Evolutionary conservation across 768 basidiomycete species (phyloP).

Genomic region (Dacryopinax primogenitus): DNA sequence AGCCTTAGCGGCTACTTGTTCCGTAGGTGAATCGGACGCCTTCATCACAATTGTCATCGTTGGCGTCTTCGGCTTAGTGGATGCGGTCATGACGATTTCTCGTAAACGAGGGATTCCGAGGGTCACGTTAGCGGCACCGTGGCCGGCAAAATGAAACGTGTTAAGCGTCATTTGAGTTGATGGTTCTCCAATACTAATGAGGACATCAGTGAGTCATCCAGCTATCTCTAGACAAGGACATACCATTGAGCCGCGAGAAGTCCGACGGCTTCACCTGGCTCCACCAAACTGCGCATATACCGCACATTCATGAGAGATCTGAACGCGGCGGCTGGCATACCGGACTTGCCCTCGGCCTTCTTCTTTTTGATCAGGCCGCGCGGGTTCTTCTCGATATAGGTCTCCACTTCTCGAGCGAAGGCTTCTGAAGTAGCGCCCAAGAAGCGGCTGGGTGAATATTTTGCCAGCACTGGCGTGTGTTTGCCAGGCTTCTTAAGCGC

Average conservation of each 20-base stretch:
- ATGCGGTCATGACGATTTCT: constrained; percentile 99
- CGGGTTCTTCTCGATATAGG: constrained; percentile 69
- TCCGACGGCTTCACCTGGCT: constrained; percentile 98
- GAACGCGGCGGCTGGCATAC: constrained; percentile 41
- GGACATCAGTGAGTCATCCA: constrained; percentile 9
- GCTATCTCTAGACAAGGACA: constrained; percentile 21
- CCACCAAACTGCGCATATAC: constrained; percentile 85
- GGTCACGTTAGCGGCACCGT: constrained; percentile 98
- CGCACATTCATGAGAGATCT: constrained; percentile 75
- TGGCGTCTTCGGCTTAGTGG: constrained; percentile 88
- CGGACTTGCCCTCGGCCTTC: constrained; percentile 21
- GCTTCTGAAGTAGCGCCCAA: constrained; percentile 86
- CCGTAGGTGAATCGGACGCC: constrained; percentile 33
- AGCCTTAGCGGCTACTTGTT: constrained; percentile 39
- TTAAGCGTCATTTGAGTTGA: constrained; percentile 99
- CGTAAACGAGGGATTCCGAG: constrained; percentile 96
- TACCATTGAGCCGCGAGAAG: constrained; percentile 94
- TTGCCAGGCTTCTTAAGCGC: constrained; percentile 62
- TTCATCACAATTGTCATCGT: constrained; percentile 82
- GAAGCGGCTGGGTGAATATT: constrained; percentile 64
- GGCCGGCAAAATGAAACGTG: constrained; percentile 98
- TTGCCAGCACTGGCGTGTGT: constrained; percentile 57
- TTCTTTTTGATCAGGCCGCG: constrained; percentile 32
- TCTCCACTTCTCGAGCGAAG: constrained; percentile 67
- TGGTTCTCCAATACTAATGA: constrained; percentile 80